These are phyloP conservation scores for Athelia sp. DNA, from an alignment of 1,284 basidiomycete genomes.

Conservation along the genomic window DNA sequence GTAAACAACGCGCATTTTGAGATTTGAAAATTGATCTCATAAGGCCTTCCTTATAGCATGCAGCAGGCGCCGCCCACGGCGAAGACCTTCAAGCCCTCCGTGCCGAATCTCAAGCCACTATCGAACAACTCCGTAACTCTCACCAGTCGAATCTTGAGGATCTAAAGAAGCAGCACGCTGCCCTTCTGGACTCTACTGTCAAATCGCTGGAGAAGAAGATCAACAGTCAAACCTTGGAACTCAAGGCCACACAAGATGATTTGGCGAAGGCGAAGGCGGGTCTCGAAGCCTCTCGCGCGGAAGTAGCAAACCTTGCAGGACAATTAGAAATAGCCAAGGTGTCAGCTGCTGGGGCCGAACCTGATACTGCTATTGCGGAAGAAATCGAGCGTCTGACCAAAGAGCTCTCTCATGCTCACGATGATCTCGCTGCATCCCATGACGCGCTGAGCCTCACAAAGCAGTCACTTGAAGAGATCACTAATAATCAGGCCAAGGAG, in stretches of 20 bases:
- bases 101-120: conserved; percentile 55
- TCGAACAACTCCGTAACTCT: conserved; percentile 60
- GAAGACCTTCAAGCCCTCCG: conserved; percentile 69
- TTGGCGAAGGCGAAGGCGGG: conserved; percentile 66
- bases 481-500: conserved; percentile 62
- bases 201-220: conserved; percentile 62
- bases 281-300: conserved; percentile 43
- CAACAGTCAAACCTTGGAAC: conserved; percentile 54
- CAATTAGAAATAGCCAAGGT: conserved; percentile 62
- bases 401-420: conserved; percentile 56
- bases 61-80: conserved; percentile 62
- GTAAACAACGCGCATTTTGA: conserved; percentile 28
- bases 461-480: conserved; percentile 64
- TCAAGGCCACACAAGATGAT: conserved; percentile 79
- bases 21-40: conserved; percentile 5
- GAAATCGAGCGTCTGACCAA: conserved; percentile 52
- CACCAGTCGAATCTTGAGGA: conserved; percentile 57
- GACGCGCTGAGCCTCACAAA: conserved; percentile 63
- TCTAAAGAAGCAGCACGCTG: conserved; percentile 58
- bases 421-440: conserved; percentile 55
- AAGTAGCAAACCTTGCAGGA: conserved; percentile 48
- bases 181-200: conserved; percentile 49
- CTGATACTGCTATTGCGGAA: conserved; percentile 47
- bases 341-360: conserved; percentile 37
- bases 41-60: conserved; percentile 41